Conservation (phyloP, 805 yeast genomes). For the Nakazawaea laoshanensis region DNA sequence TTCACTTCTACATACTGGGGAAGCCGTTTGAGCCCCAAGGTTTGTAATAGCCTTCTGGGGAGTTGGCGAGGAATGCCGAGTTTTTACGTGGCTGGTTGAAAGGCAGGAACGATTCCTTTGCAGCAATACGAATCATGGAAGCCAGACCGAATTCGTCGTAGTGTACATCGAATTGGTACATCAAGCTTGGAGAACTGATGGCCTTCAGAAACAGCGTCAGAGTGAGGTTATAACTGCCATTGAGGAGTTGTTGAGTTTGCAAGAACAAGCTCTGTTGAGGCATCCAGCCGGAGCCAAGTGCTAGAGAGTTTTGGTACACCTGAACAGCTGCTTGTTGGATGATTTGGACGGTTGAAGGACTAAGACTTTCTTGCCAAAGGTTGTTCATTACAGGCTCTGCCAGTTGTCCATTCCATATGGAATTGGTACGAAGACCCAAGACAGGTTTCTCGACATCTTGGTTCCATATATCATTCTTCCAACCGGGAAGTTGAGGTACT, state of each 20-base stretch:
- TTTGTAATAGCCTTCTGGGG: neutral
- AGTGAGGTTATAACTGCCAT: conserved; percentile 1
- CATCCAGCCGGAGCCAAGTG: conserved; percentile 4
- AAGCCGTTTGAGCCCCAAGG: neutral
- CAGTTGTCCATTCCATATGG: conserved; percentile 6
- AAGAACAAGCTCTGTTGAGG: conserved; percentile 1
- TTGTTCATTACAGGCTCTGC: neutral
- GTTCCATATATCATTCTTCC: neutral
- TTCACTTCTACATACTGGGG: too few relatives aligned
- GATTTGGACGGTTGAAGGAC: neutral
- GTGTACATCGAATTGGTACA: conserved; percentile 7
- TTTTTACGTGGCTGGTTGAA: neutral
- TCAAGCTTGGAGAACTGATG: conserved; percentile 1
- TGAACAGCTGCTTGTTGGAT: conserved; percentile 9
- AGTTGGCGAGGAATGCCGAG: neutral
- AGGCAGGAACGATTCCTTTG: conserved; percentile 5
- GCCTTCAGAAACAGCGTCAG: conserved; percentile 9
- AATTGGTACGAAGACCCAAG: conserved; percentile 1
- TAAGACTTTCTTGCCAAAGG: too few relatives aligned
- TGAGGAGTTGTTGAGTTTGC: conserved; percentile 2
- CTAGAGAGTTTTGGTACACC: conserved; percentile 5
- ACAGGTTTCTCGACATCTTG: neutral
- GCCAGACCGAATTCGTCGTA: conserved; percentile 10
- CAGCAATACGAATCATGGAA: conserved; percentile 6
- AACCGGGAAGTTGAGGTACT: neutral